Evolutionary conservation across 192 early-diverging fungal species (phyloP), one percentile per base, ranked within the genome.

Genomic region (Rhizoclosmatium sp.): DNA sequence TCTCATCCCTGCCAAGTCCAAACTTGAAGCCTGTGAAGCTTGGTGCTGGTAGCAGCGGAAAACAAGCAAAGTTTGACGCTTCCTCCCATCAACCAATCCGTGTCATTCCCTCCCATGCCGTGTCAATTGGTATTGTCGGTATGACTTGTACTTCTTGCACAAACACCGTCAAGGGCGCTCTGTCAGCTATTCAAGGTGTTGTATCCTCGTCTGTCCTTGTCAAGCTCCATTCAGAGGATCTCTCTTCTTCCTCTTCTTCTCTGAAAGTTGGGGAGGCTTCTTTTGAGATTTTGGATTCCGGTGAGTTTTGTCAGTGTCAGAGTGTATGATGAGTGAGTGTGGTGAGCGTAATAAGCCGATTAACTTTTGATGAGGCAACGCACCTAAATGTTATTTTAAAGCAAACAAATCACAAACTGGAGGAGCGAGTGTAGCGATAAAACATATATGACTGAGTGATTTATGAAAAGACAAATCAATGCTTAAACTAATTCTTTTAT

Each of bases 81-180:
- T 54, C 16, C 51, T 54, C 5, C 51, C 51, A 54, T 54, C 51
- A 54, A 54, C 51, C 51, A 54, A 54, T 16, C 5, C 51, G 9
- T 7, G 16, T 16, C 5, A 54, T 16, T 7, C 60, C 21, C 9
- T 16, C 66, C 45, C 39, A 44, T 41, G 45, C 14, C 42, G 42
- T 75, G 2, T 47, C 77, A 3, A 71, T 95, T 7, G 88, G 91
- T 69, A 89, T 98, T 42, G 85, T 83, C 47, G 96, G 96, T 4
- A 97, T 98, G 96, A 95, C 96, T 0, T 97, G 96, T 65, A 87
- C 95, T 7, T 93, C 95, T 2, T 98, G 96, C 83, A 93, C 96
- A 0, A 89, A 87, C 47, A 85, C 91, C 3, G 89, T 98, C 31
- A 92, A 95, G 82, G 85, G 86, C 14, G 51, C 44, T 4, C 71